A percentile compares a stretch with the other conserved stretches of the same genome.
phyloP scores from a whole-genome alignment of 352 stramenopile species.

The Plasmopara viticola region DNA sequence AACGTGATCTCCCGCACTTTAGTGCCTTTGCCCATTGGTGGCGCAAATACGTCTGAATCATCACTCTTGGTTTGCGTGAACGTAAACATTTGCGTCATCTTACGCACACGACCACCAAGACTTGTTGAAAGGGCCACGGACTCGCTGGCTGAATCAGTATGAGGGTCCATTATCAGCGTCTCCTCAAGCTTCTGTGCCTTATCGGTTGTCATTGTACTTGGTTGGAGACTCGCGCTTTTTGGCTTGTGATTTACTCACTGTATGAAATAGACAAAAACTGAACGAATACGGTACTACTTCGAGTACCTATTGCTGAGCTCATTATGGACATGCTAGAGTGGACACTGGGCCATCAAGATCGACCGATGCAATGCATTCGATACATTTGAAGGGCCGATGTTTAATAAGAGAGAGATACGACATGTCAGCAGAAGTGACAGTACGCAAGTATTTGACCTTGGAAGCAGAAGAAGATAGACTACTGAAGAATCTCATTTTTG shows the following conservation, averaged over 20 bases:
- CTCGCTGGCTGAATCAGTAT: constrained; percentile 3
- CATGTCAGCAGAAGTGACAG: no score
- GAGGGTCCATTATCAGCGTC: constrained; percentile 10
- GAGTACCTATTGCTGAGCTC: no score
- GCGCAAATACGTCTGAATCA: constrained; percentile 56
- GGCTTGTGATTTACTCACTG: constrained; percentile 6
- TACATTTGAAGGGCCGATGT: no score
- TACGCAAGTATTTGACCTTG: no score
- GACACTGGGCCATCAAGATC: no score
- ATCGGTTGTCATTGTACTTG: constrained; percentile 14
- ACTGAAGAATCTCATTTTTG: no score
- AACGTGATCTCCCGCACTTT: constrained; percentile 64
- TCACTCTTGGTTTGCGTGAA: constrained; percentile 40
- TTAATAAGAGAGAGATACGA: no score
- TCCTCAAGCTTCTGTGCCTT: constrained; percentile 8
- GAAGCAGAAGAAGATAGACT: no score
- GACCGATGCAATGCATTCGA: no score
- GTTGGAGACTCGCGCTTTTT: constrained; percentile 17
- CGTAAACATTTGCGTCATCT: constrained; percentile 63
- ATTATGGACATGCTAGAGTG: no score
- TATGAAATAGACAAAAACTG: no score
- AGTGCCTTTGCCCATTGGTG: constrained; percentile 41
- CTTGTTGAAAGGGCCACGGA: constrained; percentile 13
- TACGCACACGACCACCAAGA: constrained; percentile 46
- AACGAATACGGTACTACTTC: no score